phyloP scores from a whole-genome alignment of 2,329 filamentous ascomycete genomes.

The Calonectria fujianensis region DNA sequence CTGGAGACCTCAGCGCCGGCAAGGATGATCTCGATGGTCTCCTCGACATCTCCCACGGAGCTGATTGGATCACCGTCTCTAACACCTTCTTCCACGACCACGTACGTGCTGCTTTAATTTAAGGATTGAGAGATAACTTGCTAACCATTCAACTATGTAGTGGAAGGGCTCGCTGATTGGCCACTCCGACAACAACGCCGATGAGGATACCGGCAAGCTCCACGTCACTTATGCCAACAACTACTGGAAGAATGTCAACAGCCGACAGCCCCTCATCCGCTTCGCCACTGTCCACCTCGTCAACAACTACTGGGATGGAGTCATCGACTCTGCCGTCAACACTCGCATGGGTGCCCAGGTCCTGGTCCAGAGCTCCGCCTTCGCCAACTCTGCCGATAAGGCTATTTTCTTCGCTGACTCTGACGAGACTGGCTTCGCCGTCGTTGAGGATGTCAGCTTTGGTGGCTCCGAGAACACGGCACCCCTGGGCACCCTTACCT shows the following conservation, averaged over 20 bases:
- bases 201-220: conserved; percentile 76
- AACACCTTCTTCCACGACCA: conserved; percentile 58
- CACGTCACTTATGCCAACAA: conserved; percentile 80
- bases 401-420: conserved; percentile 65
- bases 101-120: conserved; percentile 39
- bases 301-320: conserved; percentile 70
- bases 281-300: conserved; percentile 80
- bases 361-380: conserved; percentile 73
- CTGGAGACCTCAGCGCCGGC: conserved; percentile 73
- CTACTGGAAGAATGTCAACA: conserved; percentile 78
- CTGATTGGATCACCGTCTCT: conserved; percentile 74
- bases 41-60: conserved; percentile 77
- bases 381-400: conserved; percentile 62
- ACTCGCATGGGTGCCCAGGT: conserved; percentile 73
- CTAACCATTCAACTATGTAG: conserved; percentile 25
- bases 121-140: not conserved
- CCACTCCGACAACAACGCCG: conserved; percentile 74
- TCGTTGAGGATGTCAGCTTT: conserved; percentile 64
- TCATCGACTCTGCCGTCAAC: conserved; percentile 70
- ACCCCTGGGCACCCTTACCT: conserved; percentile 68
- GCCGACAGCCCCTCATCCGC: conserved; percentile 76
- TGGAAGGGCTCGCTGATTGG: conserved; percentile 77
- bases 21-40: conserved; percentile 84
- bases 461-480: conserved; percentile 64
- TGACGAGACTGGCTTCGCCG: conserved; percentile 64